phyloP scores from a whole-genome alignment of 805 yeast genomes.

The Starmerella cellae region DNA sequence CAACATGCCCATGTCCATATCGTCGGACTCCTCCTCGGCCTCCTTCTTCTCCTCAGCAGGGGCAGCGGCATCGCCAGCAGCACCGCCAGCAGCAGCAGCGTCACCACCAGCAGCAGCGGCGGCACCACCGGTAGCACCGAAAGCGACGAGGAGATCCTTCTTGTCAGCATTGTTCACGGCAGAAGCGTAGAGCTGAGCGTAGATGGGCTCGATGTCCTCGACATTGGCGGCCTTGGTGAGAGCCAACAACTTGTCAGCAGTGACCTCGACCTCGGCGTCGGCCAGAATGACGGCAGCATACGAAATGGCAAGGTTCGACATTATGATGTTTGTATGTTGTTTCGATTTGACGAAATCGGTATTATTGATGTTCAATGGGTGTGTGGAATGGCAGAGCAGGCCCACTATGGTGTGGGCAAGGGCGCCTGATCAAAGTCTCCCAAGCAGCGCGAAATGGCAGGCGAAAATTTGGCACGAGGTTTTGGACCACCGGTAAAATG shows the following conservation, averaged over 20 bases:
- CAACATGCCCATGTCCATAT: slow-evolving; percentile 88
- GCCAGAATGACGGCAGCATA: slow-evolving; percentile 93
- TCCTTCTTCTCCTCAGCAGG: slow-evolving; percentile 43
- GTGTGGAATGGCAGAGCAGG: background rate
- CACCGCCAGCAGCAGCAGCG: slow-evolving; percentile 48
- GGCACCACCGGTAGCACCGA: slow-evolving; percentile 54
- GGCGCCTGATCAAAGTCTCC: background rate
- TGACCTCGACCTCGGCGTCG: slow-evolving; percentile 90
- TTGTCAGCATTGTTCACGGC: slow-evolving; percentile 75
- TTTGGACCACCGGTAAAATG: too few species aligned
- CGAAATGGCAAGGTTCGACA: slow-evolving; percentile 23
- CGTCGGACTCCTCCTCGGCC: slow-evolving; percentile 36
- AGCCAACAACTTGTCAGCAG: slow-evolving; percentile 69
- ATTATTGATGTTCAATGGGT: background rate
- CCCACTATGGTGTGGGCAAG: background rate
- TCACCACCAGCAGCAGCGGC: slow-evolving; percentile 52
- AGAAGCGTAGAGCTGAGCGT: slow-evolving; percentile 82
- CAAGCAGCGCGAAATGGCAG: too few species aligned
- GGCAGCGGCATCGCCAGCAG: slow-evolving; percentile 41
- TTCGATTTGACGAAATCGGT: background rate
- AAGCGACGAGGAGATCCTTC: slow-evolving; percentile 60
- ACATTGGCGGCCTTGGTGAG: slow-evolving; percentile 75
- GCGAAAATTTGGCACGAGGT: too few species aligned
- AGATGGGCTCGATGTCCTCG: slow-evolving; percentile 40
- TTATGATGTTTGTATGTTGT: slow-evolving; percentile 1